Percentiles rank a stretch among this genome's conserved stretches.
phyloP scores from a whole-genome alignment of 805 yeast genomes.

The Cyberlindnera nakhonratchasimensis region DNA sequence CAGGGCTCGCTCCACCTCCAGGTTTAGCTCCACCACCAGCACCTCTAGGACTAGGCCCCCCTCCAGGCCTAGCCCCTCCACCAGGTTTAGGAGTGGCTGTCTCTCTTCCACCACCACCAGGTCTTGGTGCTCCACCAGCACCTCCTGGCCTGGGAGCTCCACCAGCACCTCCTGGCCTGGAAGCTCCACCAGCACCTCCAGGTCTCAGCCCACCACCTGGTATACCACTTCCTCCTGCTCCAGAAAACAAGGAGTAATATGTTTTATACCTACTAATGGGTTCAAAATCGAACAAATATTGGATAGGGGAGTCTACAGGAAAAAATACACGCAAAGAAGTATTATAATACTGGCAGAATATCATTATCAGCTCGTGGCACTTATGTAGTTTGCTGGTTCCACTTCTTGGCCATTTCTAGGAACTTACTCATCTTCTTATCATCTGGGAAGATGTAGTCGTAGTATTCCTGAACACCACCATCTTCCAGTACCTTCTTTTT shows the following conservation, averaged over 20 bases:
- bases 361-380: too few relatives aligned
- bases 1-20: conserved; percentile 26
- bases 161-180: conserved; percentile 3
- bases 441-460: conserved; percentile 67
- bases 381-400: conserved; percentile 31
- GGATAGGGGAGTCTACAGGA: too few relatives aligned
- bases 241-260: not conserved
- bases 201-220: not conserved
- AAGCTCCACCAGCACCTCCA: conserved; percentile 31
- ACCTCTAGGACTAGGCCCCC: conserved; percentile 20
- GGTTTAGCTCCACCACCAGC: conserved; percentile 28
- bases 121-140: conserved; percentile 27
- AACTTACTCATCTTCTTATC: conserved; percentile 42
- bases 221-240: conserved; percentile 1
- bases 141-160: conserved; percentile 24
- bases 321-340: too few relatives aligned
- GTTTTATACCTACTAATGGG: not conserved
- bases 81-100: conserved; percentile 15
- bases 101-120: conserved; percentile 11
- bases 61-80: conserved; percentile 18
- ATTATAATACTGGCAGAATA: too few relatives aligned
- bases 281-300: too few relatives aligned
- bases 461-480: conserved; percentile 50
- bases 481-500: conserved; percentile 39
- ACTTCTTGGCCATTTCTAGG: conserved; percentile 45